Conservation (phyloP, 202 grass and related monocot genomes). For the Carex arenaria region DNA sequence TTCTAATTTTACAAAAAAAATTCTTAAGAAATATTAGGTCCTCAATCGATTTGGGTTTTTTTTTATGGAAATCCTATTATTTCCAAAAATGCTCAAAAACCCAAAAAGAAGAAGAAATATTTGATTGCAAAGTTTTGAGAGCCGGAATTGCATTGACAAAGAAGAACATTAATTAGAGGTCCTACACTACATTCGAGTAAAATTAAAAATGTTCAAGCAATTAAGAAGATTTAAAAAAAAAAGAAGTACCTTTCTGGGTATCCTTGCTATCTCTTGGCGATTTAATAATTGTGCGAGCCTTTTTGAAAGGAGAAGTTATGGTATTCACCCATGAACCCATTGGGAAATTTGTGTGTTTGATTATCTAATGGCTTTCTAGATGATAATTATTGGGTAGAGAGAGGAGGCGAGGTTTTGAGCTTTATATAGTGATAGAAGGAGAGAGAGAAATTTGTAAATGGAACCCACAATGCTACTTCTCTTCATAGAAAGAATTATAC, state of each 20-base stretch:
- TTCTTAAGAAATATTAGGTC: no score
- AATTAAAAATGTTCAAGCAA: neutral
- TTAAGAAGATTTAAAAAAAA: neutral
- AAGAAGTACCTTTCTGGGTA: constrained; percentile 24
- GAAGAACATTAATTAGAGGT: neutral
- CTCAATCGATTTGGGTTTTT: no score
- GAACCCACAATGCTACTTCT: constrained; percentile 9
- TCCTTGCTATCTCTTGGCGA: constrained; percentile 21
- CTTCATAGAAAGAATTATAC: constrained; percentile 3
- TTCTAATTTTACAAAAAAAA: no score
- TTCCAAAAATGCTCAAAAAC: neutral
- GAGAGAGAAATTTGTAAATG: neutral
- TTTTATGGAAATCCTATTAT: neutral
- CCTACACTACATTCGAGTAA: neutral
- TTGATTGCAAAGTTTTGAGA: neutral
- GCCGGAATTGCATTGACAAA: neutral
- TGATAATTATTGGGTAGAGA: neutral
- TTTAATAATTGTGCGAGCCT: constrained; percentile 23
- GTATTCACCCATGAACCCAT: constrained; percentile 28
- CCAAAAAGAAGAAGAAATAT: neutral
- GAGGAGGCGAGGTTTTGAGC: neutral
- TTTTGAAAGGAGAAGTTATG: constrained; percentile 30
- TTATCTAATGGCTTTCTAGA: no score
- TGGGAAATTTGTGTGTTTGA: no score
- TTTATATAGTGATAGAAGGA: constrained; percentile 5